Conservation (phyloP, 2,329 filamentous ascomycete genomes). For the Microcyclosporella mali region DNA sequence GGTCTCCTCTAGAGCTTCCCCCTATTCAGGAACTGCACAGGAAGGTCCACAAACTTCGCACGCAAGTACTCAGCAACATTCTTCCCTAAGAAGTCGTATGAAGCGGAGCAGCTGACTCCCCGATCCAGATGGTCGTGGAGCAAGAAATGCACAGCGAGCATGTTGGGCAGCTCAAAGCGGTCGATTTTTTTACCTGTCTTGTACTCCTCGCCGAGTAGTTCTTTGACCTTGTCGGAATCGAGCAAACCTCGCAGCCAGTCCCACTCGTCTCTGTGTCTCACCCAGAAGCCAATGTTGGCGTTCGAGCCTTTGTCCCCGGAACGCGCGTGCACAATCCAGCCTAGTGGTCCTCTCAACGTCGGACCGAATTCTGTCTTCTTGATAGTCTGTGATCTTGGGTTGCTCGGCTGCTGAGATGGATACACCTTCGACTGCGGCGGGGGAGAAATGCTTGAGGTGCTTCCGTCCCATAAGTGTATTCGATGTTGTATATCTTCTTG, state of each 20-base stretch:
- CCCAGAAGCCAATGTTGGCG: slow-evolving; percentile 37
- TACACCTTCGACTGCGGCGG: slow-evolving; percentile 30
- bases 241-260: slow-evolving; percentile 30
- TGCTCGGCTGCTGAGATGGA: slow-evolving; percentile 32
- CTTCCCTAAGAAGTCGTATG: slow-evolving; percentile 30
- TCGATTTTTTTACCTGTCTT: slow-evolving; percentile 31
- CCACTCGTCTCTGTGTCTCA: slow-evolving; percentile 32
- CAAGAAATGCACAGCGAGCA: slow-evolving; percentile 31
- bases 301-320: slow-evolving; percentile 33
- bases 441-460: slow-evolving; percentile 29
- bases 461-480: slow-evolving; percentile 27
- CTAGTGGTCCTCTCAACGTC: slow-evolving; percentile 34
- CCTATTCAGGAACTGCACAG: slow-evolving; percentile 26
- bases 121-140: slow-evolving; percentile 31
- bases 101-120: slow-evolving; percentile 28
- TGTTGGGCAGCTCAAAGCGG: slow-evolving; percentile 30
- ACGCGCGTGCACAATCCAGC: slow-evolving; percentile 32
- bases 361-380: slow-evolving; percentile 27
- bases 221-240: slow-evolving; percentile 23
- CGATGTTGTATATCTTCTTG: slow-evolving; percentile 25
- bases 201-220: slow-evolving; percentile 30
- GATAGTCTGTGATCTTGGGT: slow-evolving; percentile 13
- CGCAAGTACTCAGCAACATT: slow-evolving; percentile 31
- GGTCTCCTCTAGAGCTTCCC: slow-evolving; percentile 26
- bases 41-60: slow-evolving; percentile 27